Evolutionary conservation across 208 protist genomes (phyloP), one percentile per base, ranked within the genome.

Genomic region (Leishmania tropica): DNA sequence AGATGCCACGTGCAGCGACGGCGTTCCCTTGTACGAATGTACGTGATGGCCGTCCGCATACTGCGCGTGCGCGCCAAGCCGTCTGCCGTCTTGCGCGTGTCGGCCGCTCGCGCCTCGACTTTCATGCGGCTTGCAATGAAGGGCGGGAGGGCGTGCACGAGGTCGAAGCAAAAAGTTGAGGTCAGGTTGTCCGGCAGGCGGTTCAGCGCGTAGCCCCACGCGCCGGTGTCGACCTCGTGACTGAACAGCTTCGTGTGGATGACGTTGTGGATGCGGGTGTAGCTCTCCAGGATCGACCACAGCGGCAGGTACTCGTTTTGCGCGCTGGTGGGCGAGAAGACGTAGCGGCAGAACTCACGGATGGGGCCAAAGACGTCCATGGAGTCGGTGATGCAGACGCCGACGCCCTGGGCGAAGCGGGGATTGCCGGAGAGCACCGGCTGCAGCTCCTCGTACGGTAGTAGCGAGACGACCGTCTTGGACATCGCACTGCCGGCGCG

Each of bases 1-100:
- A 98, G 87, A 51, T 93, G 90, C 92, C 92, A 98, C 67, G 92
- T 94, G 83, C 91, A 96, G 76, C 94, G 94, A 19, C 94, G 94
- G 3, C 94, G 94, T 71, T 95, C 94, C 83, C 93, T 96, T 11
- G 94, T 96, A 31, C 79, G 83, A 51, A 97, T 91, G 85, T 93
- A 96, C 54, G 81, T 88, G 70, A 95, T 87, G 71, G 85, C 83
- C 1, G 87, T 93, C 58, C 91, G 86, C 65, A 70, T 83, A 73
- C 77, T 81, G 54, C 65, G 81, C 78, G 76, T 48, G 47, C 76
- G 81, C 48, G 64, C 81, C 53, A 71, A 65, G 68, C 78, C 68
- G 76, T 87, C 81, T 17, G 79, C 75, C 48, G 58, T 56, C 84
- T 93, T 89, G 65, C 87, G 86, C 11, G 94, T 91, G 83, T 96